Percentiles rank a stretch among this genome's conserved stretches.
Evolutionary conservation across 148 eudicot species (phyloP).

Genomic region (Chenopodium berlandieri): DNA sequence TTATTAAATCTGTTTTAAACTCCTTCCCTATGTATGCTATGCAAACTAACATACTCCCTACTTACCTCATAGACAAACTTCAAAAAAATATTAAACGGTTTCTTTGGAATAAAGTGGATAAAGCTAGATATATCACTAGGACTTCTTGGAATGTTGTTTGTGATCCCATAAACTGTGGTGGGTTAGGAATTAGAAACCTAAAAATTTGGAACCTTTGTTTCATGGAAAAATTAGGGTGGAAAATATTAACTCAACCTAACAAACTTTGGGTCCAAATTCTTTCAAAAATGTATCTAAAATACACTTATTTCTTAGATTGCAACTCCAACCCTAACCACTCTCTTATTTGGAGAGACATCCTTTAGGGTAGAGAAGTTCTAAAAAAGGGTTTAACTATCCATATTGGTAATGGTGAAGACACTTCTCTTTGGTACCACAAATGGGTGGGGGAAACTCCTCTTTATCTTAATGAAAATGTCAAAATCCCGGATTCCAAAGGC

Average conservation of each 20-base stretch:
- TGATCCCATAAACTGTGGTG: background rate
- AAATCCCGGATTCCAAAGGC: background rate
- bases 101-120: background rate
- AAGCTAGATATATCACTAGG: background rate
- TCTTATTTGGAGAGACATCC: background rate
- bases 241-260: background rate
- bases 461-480: accelerated
- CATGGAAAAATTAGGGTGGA: background rate
- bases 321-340: background rate
- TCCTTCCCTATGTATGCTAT: background rate
- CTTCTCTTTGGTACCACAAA: background rate
- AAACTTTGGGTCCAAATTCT: background rate
- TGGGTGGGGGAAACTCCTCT: background rate
- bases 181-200: background rate
- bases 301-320: background rate
- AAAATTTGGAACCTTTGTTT: background rate
- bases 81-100: background rate
- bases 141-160: background rate
- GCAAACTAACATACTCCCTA: background rate
- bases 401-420: background rate
- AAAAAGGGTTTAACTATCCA: background rate
- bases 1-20: background rate
- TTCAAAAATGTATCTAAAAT: background rate
- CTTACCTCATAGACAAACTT: background rate
- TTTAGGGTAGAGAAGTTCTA: background rate